Percentiles rank a stretch among this genome's conserved stretches.
Evolutionary conservation across 1,284 basidiomycete genomes (phyloP).

Genomic region (Moniliophthora roreri): DNA sequence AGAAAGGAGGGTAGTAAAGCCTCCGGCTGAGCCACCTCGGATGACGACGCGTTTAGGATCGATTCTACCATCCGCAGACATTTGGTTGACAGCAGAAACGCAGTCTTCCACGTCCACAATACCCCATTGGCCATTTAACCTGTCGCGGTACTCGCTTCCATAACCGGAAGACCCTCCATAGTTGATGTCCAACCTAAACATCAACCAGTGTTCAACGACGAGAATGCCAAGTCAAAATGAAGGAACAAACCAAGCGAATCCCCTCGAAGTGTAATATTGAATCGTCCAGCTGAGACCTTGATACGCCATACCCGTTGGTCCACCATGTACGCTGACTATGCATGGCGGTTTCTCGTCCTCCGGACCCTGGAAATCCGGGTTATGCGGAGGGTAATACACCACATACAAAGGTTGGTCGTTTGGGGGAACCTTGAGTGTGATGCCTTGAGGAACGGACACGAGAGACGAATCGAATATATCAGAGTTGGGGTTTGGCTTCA

Average conservation of each 20-base stretch:
- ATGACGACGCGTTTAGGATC: conserved; percentile 60
- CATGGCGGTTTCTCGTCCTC: conserved; percentile 63
- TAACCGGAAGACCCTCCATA: conserved; percentile 71
- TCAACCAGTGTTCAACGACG: conserved; percentile 2
- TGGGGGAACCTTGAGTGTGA: conserved; percentile 45
- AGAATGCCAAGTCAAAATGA: background rate
- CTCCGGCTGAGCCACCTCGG: conserved; percentile 61
- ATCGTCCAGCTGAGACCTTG: conserved; percentile 51
- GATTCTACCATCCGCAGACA: conserved; percentile 50
- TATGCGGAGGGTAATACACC: conserved; percentile 64
- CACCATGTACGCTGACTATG: conserved; percentile 64
- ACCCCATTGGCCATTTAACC: conserved; percentile 66
- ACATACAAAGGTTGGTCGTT: too few relatives aligned
- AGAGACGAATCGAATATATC: conserved; percentile 26
- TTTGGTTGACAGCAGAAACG: conserved; percentile 46
- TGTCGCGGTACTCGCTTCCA: conserved; percentile 52
- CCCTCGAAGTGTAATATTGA: conserved; percentile 69
- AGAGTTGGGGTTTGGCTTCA: conserved; percentile 13
- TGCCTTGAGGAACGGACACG: conserved; percentile 46
- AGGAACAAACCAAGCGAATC: conserved; percentile 55
- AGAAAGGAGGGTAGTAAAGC: conserved; percentile 57
- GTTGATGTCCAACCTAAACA: conserved; percentile 61
- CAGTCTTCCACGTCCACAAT: conserved; percentile 64
- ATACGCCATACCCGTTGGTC: conserved; percentile 48
- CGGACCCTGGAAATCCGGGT: conserved; percentile 51